Conservation (phyloP, 2,329 filamentous ascomycete genomes). For the Penicillium janthinellum region DNA sequence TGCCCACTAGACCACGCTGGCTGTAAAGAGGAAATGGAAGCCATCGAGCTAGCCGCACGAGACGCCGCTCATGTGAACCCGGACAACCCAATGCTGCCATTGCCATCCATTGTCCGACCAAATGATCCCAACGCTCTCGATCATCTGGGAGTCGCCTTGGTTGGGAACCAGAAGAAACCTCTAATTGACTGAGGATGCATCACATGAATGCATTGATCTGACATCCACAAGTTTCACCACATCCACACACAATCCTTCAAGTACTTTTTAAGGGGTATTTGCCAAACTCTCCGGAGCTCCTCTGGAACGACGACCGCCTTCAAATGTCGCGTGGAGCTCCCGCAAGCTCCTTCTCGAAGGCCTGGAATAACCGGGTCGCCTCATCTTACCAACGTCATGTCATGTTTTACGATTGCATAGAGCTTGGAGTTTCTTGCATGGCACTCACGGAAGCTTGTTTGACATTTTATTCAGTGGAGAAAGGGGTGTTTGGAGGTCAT, state of each 20-base stretch:
- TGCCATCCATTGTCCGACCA: slow-evolving; percentile 76
- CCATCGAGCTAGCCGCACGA: slow-evolving; percentile 92
- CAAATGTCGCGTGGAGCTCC: neutral
- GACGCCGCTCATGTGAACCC: slow-evolving; percentile 86
- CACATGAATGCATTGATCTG: neutral
- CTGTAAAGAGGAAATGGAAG: slow-evolving; percentile 98
- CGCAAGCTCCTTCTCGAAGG: neutral
- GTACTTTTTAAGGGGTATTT: neutral
- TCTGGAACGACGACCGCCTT: neutral
- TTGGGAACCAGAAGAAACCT: slow-evolving; percentile 63
- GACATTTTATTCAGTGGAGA: slow-evolving; percentile 22
- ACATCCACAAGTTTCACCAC: neutral
- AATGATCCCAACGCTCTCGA: slow-evolving; percentile 68
- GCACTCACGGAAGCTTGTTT: slow-evolving; percentile 30
- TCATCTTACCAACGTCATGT: slow-evolving; percentile 27
- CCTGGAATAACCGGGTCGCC: neutral
- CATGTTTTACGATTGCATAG: slow-evolving; percentile 42
- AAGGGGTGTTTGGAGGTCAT: slow-evolving; percentile 25
- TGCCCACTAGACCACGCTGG: slow-evolving; percentile 93
- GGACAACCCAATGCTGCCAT: slow-evolving; percentile 90
- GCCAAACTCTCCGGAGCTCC: neutral
- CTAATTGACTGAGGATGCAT: slow-evolving; percentile 61
- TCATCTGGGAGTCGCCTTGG: slow-evolving; percentile 63
- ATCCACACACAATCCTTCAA: neutral
- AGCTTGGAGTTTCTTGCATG: slow-evolving; percentile 38